phyloP scores from a whole-genome alignment of 176 grass and related monocot genomes.

The Calamus simplicifolius region DNA sequence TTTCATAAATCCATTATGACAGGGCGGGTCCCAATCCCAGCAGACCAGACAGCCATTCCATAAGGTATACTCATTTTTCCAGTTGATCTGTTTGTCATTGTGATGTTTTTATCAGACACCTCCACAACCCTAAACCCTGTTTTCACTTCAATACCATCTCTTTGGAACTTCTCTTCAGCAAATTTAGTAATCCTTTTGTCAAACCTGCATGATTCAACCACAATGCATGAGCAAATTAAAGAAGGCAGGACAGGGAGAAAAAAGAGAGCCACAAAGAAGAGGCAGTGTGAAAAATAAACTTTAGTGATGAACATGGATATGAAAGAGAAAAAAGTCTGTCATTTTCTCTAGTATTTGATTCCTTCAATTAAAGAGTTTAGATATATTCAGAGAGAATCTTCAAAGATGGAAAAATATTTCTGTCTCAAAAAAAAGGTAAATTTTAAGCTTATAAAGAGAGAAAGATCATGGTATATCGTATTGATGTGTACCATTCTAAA shows the following conservation, averaged over 20 bases:
- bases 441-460: too few relatives aligned
- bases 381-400: too few relatives aligned
- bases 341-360: too few relatives aligned
- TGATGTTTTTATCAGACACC: slow-evolving; percentile 67
- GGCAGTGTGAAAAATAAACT: not conserved
- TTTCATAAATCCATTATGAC: slow-evolving; percentile 90
- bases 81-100: slow-evolving; percentile 52
- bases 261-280: not conserved
- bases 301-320: not conserved
- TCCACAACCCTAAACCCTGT: slow-evolving; percentile 90
- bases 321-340: too few relatives aligned
- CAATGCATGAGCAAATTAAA: not conserved
- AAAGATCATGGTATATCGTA: too few relatives aligned
- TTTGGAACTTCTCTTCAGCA: slow-evolving; percentile 82
- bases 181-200: slow-evolving; percentile 94
- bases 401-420: too few relatives aligned
- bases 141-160: slow-evolving; percentile 93
- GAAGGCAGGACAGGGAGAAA: slow-evolving; percentile 1
- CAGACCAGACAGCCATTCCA: slow-evolving; percentile 96
- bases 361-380: too few relatives aligned
- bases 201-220: slow-evolving; percentile 47
- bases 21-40: slow-evolving; percentile 86
- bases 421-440: too few relatives aligned
- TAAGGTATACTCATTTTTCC: slow-evolving; percentile 69
- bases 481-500: too few relatives aligned